Base-by-base conservation (phyloP, 2,329 filamentous ascomycete genomes). In the Epichloe gansuensis region DNA sequence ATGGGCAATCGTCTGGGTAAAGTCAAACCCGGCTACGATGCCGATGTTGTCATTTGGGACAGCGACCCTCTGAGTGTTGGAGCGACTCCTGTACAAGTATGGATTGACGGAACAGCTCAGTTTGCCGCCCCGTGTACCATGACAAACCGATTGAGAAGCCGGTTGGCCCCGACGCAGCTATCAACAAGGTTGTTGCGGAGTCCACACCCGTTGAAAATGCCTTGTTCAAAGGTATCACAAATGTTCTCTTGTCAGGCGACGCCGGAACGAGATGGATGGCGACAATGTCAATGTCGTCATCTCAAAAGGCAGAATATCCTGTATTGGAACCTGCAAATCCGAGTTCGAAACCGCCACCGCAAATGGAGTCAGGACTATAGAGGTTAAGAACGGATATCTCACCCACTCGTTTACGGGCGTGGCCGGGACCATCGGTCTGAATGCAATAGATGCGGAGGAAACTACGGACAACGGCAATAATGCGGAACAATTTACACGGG, bases 11-110 rank as follows among this genome's bases (percentile, higher is more conserved):
- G 80, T 3, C 65, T 83, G 5, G 81, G 81, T 51, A 82, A 82
- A 61, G 65, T 82, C 52, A 82, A 81, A 67, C 70, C 77, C 3
- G 80, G 81, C 0, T 83, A 75, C 47, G 80, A 83, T 54, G 80
- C 78, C 45, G 80, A 83, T 54, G 60, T 83, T 34, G 80, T 76
- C 11, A 72, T 82, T 8, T 83, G 80, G 80, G 79, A 83, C 57
- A 79, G 75, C 43, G 79, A 83, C 55, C 80, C 81, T 34, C 66
- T 83, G 2, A 78, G 76, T 43, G 73, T 81, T 0, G 80, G 80
- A 1, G 80, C 80, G 1, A 67, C 77, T 0, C 80, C 80, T 0
- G 70, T 78, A 0, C 80, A 83, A 63, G 77, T 83, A 2, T 83
- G 78, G 76, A 83, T 83, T 53, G 80, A 83, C 52, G 81, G 80